Evolutionary conservation across 1,284 basidiomycete species (phyloP).

Genomic region (Tilletiopsis washingtonensis): DNA sequence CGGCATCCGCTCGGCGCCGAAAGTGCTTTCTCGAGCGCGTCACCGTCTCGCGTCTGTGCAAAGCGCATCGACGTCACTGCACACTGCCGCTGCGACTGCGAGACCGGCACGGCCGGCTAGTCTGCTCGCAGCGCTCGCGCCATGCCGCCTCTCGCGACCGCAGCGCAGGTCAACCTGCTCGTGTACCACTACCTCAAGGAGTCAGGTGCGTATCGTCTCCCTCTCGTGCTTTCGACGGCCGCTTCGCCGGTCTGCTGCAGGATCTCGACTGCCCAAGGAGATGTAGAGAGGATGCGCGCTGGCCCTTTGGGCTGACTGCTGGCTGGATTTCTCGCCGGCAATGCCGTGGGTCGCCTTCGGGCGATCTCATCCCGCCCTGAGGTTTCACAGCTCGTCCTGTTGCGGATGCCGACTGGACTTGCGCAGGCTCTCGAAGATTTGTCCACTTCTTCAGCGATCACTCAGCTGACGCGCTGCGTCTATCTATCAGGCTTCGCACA

Average conservation of each 20-base stretch:
- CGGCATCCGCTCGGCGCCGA: too few species aligned
- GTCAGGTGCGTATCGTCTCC: conserved; percentile 11
- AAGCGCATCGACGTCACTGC: too few species aligned
- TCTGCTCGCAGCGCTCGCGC: neutral
- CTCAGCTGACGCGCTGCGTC: neutral
- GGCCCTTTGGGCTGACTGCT: neutral
- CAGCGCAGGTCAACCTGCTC: conserved; percentile 43
- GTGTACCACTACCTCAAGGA: conserved; percentile 48
- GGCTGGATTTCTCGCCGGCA: neutral
- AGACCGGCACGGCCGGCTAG: neutral
- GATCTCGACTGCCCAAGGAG: too few species aligned
- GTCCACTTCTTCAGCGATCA: too few species aligned
- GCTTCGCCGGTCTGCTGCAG: too few species aligned
- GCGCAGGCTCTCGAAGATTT: too few species aligned
- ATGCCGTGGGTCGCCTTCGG: neutral
- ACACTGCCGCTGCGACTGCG: too few species aligned
- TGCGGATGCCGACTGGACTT: too few species aligned
- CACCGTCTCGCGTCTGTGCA: too few species aligned
- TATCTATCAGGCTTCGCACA: conserved; percentile 26
- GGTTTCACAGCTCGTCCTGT: too few species aligned
- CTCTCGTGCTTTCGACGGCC: neutral
- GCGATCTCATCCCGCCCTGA: neutral
- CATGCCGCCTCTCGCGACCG: conserved; percentile 34
- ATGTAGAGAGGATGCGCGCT: too few species aligned
- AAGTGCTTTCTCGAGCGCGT: too few species aligned